These are phyloP conservation scores for Wickerhamiella hasegawae DNA, from an alignment of 805 yeast genomes.

Conservation along the genomic window DNA sequence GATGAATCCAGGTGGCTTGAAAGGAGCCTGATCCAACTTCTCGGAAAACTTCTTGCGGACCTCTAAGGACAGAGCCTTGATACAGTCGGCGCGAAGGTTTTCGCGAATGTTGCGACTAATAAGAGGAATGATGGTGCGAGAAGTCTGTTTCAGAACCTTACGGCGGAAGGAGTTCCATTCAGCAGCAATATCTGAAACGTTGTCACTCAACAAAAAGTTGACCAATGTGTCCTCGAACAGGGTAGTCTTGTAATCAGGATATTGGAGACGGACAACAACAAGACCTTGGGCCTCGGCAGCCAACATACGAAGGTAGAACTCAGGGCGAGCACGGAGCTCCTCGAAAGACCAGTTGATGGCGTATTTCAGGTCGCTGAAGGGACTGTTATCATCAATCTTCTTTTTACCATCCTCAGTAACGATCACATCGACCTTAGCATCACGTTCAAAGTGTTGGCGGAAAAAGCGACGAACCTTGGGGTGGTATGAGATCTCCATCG, in stretches of 20 bases:
- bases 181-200: slow-evolving; percentile 48
- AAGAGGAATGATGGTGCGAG: slow-evolving; percentile 49
- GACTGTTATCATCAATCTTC: slow-evolving; percentile 63
- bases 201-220: slow-evolving; percentile 24
- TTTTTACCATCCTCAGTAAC: slow-evolving; percentile 72
- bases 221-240: slow-evolving; percentile 24
- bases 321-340: slow-evolving; percentile 65
- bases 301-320: slow-evolving; percentile 71
- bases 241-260: slow-evolving; percentile 28
- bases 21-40: slow-evolving; percentile 87
- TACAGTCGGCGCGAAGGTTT: slow-evolving; percentile 60
- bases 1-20: slow-evolving; percentile 59
- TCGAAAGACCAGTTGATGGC: slow-evolving; percentile 65
- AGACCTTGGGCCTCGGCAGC: slow-evolving; percentile 78
- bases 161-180: slow-evolving; percentile 74
- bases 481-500: slow-evolving; percentile 67
- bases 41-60: slow-evolving; percentile 54
- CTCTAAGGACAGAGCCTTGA: slow-evolving; percentile 47
- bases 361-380: slow-evolving; percentile 81
- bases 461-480: slow-evolving; percentile 58
- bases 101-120: slow-evolving; percentile 69
- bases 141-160: slow-evolving; percentile 46
- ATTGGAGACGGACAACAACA: slow-evolving; percentile 45
- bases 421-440: slow-evolving; percentile 53
- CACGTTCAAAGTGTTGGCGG: slow-evolving; percentile 40